These are phyloP conservation scores for Paracoccidioides lutzii DNA, from an alignment of 2,329 filamentous ascomycete species.

Conservation along the genomic window DNA sequence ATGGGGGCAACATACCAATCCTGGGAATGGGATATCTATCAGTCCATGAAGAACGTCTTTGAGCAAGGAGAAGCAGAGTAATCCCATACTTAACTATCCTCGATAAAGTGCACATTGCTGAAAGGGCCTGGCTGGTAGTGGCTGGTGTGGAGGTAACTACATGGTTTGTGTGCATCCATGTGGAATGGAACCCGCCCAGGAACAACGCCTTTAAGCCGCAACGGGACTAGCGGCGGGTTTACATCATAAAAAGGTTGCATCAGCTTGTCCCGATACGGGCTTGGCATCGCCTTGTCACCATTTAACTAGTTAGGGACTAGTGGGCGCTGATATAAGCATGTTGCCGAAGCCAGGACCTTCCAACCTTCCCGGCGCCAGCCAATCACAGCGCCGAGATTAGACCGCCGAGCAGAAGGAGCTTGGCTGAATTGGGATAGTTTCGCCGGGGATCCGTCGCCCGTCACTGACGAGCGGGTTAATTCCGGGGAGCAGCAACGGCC, in stretches of 20 bases:
- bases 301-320: background rate
- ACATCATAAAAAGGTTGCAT: slow-evolving; percentile 2
- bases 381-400: background rate
- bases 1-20: too few species aligned
- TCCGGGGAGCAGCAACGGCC: background rate
- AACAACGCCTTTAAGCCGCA: background rate
- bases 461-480: too few species aligned
- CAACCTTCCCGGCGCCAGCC: background rate
- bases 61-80: too few species aligned
- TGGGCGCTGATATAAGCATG: background rate
- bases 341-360: background rate
- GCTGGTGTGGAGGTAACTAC: too few species aligned
- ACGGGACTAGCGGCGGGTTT: background rate
- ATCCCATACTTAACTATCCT: too few species aligned
- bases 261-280: background rate
- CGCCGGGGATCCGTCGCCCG: background rate
- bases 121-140: too few species aligned
- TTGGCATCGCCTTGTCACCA: background rate
- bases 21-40: too few species aligned
- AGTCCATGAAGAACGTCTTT: too few species aligned
- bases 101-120: too few species aligned
- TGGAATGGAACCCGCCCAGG: background rate
- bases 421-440: background rate
- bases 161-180: too few species aligned
- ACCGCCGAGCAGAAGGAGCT: background rate